Evolutionary conservation across 768 basidiomycete species (phyloP), one percentile per base, ranked within the genome.

Genomic region (Tubosaeta brunneosetosa): DNA sequence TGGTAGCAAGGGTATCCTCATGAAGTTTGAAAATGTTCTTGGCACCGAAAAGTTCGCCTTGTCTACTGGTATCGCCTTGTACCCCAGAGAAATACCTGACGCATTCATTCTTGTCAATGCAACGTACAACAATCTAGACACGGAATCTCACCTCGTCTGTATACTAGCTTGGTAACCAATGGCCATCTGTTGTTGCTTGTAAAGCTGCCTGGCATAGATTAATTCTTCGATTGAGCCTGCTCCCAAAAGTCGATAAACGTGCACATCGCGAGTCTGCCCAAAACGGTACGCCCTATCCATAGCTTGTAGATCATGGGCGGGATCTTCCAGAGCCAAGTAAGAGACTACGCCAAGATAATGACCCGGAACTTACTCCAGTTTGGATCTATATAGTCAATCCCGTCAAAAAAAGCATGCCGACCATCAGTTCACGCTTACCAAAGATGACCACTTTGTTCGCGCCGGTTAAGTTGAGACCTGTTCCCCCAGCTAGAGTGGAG

Each of bases 371-470:
- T 67, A 92, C 92, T 97, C 94, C 94, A 97, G 58, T 92, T 91
- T 4, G 94, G 93, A 71, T 94, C 91, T 89, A 58, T 43, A 37
- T 19, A 41, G 27, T 37, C 25, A 44, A 38, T 46, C 8, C 19
- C 32, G 17, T 54, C 53, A 49, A 31, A 13, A 43, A 25, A 16
- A 44, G 2, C 1, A 44, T 44, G 27, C 48, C 38, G 52, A 44
- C 12, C 32, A 48, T 56, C 19, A 25, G 34, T 36, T 44, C 4
- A 36, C 43, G 52, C 81, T 60, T 55, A 85, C 86, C 88, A 65
- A 95, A 92, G 38, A 94, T 88, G 26, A 94, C 88, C 19, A 97
- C 95, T 70, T 90, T 94, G 65, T 98, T 97, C 3, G 95, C 94
- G 3, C 87, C 87, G 14, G 91, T 92, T 44, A 97, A 70, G 64